A percentile compares a stretch with the other conserved stretches of the same genome.
phyloP scores from a whole-genome alignment of 164 flowering plant species.

The Chimonanthus praecox region DNA sequence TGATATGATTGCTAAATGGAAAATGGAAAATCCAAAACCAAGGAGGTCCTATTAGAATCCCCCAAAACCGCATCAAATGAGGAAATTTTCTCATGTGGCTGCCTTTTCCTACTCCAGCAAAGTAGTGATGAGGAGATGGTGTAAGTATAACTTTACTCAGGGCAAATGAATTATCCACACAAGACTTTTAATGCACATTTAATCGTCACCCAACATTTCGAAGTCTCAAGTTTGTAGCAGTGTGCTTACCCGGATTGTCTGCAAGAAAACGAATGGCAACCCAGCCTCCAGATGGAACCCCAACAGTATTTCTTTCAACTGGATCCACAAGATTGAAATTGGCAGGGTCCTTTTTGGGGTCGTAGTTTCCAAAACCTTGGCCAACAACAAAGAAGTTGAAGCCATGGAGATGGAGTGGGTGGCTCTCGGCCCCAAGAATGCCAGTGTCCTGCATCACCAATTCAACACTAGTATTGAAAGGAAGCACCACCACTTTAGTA shows the following conservation, averaged over 20 bases:
- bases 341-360: slow-evolving; percentile 39
- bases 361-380: slow-evolving; percentile 57
- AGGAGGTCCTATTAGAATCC: too few relatives aligned
- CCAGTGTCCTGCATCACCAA: slow-evolving; percentile 63
- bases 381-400: slow-evolving; percentile 71
- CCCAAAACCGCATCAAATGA: too few relatives aligned
- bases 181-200: too few relatives aligned
- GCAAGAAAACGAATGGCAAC: slow-evolving; percentile 53
- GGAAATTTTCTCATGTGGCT: too few relatives aligned
- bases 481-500: slow-evolving; percentile 41
- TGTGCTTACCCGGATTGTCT: slow-evolving; percentile 56
- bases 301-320: slow-evolving; percentile 50
- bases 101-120: too few relatives aligned
- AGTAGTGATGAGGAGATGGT: too few relatives aligned
- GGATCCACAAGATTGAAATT: slow-evolving; percentile 60
- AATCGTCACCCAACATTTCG: too few relatives aligned
- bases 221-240: too few relatives aligned
- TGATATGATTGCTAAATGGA: too few relatives aligned
- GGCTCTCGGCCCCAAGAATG: slow-evolving; percentile 61
- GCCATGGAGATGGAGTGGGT: slow-evolving; percentile 74
- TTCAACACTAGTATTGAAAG: slow-evolving; percentile 57
- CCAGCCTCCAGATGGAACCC: slow-evolving; percentile 64
- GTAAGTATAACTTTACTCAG: too few relatives aligned
- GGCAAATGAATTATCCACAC: too few relatives aligned
- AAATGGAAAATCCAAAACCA: too few relatives aligned